Conservation (phyloP, 2,329 filamentous ascomycete species). For the Aspergillus fructus region DNA sequence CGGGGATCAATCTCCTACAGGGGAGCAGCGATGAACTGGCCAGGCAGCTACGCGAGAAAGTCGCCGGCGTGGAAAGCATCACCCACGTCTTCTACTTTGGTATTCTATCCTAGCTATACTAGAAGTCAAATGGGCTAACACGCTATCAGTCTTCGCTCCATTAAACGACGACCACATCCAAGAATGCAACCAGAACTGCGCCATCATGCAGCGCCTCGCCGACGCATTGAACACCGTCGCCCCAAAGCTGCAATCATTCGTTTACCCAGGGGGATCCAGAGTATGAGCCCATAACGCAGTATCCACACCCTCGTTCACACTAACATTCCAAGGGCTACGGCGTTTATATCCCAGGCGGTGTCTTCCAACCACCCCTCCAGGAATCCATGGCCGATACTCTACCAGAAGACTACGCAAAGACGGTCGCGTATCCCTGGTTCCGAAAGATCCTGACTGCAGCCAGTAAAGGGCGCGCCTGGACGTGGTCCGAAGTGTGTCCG, state of each 20-base stretch:
- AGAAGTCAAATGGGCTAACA: neutral
- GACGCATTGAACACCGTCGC: slow-evolving; percentile 31
- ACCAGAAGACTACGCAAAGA: slow-evolving; percentile 27
- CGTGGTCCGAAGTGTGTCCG: slow-evolving; percentile 36
- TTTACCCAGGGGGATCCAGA: slow-evolving; percentile 27
- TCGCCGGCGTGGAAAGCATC: slow-evolving; percentile 36
- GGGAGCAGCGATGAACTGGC: slow-evolving; percentile 11
- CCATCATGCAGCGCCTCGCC: slow-evolving; percentile 38
- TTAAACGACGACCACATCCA: slow-evolving; percentile 20
- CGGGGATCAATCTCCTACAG: slow-evolving; percentile 19
- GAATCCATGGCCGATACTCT: slow-evolving; percentile 30
- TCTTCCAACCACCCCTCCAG: slow-evolving; percentile 29
- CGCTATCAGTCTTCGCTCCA: slow-evolving; percentile 18
- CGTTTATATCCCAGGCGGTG: slow-evolving; percentile 25
- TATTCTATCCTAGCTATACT: slow-evolving; percentile 3
- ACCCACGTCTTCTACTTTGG: slow-evolving; percentile 44
- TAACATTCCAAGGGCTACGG: slow-evolving; percentile 21
- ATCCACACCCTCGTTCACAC: no score
- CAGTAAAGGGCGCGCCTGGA: slow-evolving; percentile 31
- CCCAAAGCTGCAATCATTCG: slow-evolving; percentile 17
- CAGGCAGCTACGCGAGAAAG: slow-evolving; percentile 33
- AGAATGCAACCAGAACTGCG: slow-evolving; percentile 10
- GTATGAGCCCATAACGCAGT: slow-evolving; percentile 2
- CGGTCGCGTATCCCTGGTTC: slow-evolving; percentile 31
- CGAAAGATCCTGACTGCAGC: slow-evolving; percentile 20